A percentile compares a stretch with the other conserved stretches of the same genome.
Conservation (phyloP, 176 grass and related monocot genomes). For the Hyparrhenia diplandra region DNA sequence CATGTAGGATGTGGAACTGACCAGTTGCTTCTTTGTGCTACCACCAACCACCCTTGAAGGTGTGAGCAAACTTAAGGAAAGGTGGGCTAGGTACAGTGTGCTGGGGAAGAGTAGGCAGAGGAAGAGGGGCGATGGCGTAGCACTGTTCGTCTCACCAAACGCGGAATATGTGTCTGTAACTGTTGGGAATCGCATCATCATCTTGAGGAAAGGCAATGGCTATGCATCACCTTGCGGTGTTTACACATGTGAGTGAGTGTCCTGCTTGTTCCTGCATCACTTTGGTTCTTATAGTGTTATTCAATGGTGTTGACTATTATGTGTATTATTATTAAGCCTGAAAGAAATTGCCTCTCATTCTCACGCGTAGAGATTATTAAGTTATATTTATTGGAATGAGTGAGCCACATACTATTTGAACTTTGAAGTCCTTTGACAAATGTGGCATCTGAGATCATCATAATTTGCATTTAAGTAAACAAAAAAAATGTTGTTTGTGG, state of each 20-base stretch:
- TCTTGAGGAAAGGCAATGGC: slow-evolving; percentile 62
- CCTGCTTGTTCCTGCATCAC: background rate
- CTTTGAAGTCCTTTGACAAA: background rate
- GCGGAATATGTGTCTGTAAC: slow-evolving; percentile 63
- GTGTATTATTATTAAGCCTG: background rate
- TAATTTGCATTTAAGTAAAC: background rate
- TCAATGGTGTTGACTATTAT: background rate
- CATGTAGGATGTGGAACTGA: background rate
- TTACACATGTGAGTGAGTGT: slow-evolving; percentile 52
- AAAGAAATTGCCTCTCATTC: background rate
- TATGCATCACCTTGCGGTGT: slow-evolving; percentile 61
- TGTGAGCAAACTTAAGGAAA: slow-evolving; percentile 66
- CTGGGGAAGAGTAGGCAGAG: slow-evolving; percentile 20
- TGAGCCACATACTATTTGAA: background rate
- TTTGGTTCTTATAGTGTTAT: background rate
- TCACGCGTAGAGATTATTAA: background rate
- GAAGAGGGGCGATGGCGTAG: slow-evolving; percentile 26
- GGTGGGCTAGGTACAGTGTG: slow-evolving; percentile 42
- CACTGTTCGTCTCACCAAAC: slow-evolving; percentile 46
- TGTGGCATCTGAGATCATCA: background rate
- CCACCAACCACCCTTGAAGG: slow-evolving; percentile 30
- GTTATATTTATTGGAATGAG: background rate
- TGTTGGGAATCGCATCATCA: slow-evolving; percentile 46
- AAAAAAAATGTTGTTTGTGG: background rate
- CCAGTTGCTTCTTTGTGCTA: background rate